Evolutionary conservation across 371 early-diverging fungal species (phyloP).

Genomic region (Mucor plumbeus): DNA sequence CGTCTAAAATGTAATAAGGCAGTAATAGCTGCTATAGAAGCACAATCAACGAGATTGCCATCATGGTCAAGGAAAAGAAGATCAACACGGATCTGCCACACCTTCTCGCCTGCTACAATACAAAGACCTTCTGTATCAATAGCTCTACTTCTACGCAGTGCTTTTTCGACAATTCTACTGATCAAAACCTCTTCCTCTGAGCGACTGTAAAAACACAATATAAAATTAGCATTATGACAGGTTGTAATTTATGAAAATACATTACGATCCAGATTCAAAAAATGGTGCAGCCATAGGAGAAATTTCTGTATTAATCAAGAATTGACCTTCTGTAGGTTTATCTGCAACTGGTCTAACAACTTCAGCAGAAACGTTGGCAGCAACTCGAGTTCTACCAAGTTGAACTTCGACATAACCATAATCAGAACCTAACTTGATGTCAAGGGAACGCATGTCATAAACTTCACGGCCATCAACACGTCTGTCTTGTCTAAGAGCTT

Average conservation of each 20-base stretch:
- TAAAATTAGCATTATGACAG: neutral
- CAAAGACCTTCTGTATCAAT: constrained; percentile 96
- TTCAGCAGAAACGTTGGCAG: constrained; percentile 85
- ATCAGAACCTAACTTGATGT: constrained; percentile 72
- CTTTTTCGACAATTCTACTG: constrained; percentile 86
- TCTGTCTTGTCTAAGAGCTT: constrained; percentile 30
- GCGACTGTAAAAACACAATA: constrained; percentile 42
- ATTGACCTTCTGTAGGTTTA: constrained; percentile 85
- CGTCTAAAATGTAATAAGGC: constrained; percentile 90
- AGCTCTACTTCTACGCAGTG: constrained; percentile 82
- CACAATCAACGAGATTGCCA: constrained; percentile 93
- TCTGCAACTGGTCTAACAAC: constrained; percentile 83
- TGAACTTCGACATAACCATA: constrained; percentile 82
- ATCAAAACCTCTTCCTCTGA: constrained; percentile 86
- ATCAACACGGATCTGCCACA: constrained; percentile 92
- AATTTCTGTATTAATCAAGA: constrained; percentile 83
- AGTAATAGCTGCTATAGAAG: constrained; percentile 89
- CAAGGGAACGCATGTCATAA: constrained; percentile 75
- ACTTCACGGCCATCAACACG: constrained; percentile 78
- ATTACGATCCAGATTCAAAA: constrained; percentile 70
- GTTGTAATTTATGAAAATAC: neutral
- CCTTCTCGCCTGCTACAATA: constrained; percentile 94
- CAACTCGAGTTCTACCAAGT: constrained; percentile 85
- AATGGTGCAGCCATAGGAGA: constrained; percentile 85
- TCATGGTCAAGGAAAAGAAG: constrained; percentile 91